Base-by-base conservation (phyloP, 2,329 filamentous ascomycete genomes). In the Xylariaceae sp. region DNA sequence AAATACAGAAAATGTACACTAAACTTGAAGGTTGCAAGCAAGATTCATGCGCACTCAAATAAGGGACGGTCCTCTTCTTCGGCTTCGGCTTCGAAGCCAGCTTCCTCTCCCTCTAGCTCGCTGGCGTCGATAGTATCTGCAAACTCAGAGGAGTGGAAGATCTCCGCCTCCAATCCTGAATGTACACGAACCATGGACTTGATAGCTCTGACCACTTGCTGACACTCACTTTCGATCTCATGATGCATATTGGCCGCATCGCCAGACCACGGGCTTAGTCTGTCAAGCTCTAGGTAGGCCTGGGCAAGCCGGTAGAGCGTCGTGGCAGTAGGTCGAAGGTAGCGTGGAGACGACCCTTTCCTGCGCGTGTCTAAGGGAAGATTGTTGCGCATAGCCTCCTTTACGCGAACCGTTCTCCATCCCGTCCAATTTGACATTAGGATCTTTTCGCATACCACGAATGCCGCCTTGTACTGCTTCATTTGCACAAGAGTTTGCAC, bases 401-500 rank as follows among this genome's bases (percentile, higher is more conserved):
- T 61, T 1, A 43, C 49, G 6, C 75, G 75, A 37, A 69, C 69
- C 2, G 62, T 53, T 24, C 67, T 61, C 91, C 92, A 97, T 21
- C 92, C 91, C 9, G 84, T 83, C 83, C 92, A 96, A 29, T 84
- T 80, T 1, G 84, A 81, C 83, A 96, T 96, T 53, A 98, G 86
- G 58, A 86, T 84, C 23, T 80, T 75, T 76, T 98, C 94, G 70
- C 90, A 94, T 48, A 87, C 75, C 19, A 76, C 70, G 74, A 95
- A 96, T 33, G 92, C 92, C 17, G 88, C 79, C 44, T 84, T 75
- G 66, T 83, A 82, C 41, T 82, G 79, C 41, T 82, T 80, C 51
- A 86, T 79, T 12, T 79, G 76, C 21, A 86, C 84, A 24, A 97
- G 84, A 47, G 81, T 74, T 66, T 89, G 85, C 53, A 96, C 82